Percentiles rank a stretch among this genome's conserved stretches.
phyloP scores from a whole-genome alignment of 306 rosid genomes.

The Cucumis melo region DNA sequence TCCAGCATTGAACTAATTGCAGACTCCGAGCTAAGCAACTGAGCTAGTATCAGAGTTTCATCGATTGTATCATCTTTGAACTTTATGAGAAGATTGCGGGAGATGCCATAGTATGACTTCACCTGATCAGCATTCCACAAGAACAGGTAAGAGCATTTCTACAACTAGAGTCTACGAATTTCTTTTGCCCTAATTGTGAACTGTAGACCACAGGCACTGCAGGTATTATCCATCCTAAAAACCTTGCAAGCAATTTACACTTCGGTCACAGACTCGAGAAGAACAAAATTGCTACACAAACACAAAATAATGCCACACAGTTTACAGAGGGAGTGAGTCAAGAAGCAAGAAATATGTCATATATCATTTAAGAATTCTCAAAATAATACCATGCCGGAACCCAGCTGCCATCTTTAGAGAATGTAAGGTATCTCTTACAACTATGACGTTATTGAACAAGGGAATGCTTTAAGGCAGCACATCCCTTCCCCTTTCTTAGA shows the following conservation, averaged over 20 bases:
- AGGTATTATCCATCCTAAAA: not conserved
- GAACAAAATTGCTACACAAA: not conserved
- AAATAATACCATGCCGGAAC: not conserved
- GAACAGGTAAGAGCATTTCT: not conserved
- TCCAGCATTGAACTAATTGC: constrained; percentile 87
- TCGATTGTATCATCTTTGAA: constrained; percentile 81
- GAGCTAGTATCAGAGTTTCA: constrained; percentile 71
- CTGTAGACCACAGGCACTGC: not conserved
- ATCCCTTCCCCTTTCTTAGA: no score
- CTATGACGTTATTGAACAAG: no score
- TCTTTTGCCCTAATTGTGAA: not conserved
- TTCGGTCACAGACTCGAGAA: not conserved
- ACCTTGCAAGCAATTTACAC: not conserved
- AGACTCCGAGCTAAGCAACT: constrained; percentile 76
- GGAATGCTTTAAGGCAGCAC: no score
- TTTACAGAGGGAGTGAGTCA: not conserved
- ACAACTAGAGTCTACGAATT: not conserved
- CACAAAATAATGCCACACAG: not conserved
- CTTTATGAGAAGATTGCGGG: constrained; percentile 79
- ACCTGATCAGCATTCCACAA: constrained; percentile 33
- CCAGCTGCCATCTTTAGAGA: not conserved
- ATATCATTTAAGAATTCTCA: not conserved
- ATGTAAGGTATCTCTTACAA: no score
- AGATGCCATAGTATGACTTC: constrained; percentile 83
- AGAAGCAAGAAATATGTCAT: not conserved